Percentiles rank a stretch among this genome's conserved stretches.
Evolutionary conservation across 2,329 filamentous ascomycete genomes (phyloP).

Genomic region (Penicillium vulpinum): DNA sequence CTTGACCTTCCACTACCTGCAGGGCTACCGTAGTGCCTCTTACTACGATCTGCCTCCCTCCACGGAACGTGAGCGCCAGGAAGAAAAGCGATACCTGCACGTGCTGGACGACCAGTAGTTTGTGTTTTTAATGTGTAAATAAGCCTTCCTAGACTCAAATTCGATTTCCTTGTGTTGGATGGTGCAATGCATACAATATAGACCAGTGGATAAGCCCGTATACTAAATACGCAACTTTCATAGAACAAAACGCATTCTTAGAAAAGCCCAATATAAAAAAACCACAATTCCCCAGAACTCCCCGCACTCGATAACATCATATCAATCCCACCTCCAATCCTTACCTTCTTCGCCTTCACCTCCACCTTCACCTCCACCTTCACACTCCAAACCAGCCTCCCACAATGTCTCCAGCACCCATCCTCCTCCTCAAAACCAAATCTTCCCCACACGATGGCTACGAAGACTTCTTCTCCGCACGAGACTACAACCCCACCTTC

Average conservation of each 20-base stretch:
- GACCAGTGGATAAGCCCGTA: background rate
- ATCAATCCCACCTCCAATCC: background rate
- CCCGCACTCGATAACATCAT: conserved; percentile 3
- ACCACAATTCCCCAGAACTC: background rate
- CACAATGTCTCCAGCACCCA: conserved; percentile 23
- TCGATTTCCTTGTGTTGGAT: conserved; percentile 36
- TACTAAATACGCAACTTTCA: background rate
- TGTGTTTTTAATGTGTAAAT: conserved; percentile 43
- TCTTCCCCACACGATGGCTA: conserved; percentile 48
- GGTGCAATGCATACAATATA: background rate
- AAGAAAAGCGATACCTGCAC: conserved; percentile 96
- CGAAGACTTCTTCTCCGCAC: conserved; percentile 45
- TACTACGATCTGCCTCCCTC: conserved; percentile 93
- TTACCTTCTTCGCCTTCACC: background rate
- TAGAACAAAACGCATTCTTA: too few species aligned
- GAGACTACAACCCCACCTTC: conserved; percentile 41
- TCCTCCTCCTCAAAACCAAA: conserved; percentile 52
- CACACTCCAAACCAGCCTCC: background rate
- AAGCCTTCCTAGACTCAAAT: conserved; percentile 40
- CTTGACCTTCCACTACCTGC: conserved; percentile 90
- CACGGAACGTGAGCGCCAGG: conserved; percentile 89
- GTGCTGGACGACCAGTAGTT: conserved; percentile 80
- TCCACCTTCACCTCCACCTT: background rate
- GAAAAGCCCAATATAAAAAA: background rate
- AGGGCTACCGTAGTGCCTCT: conserved; percentile 83